Evolutionary conservation across 192 early-diverging fungal species (phyloP), one percentile per base, ranked within the genome.

Genomic region (Chytriomyces sp.): DNA sequence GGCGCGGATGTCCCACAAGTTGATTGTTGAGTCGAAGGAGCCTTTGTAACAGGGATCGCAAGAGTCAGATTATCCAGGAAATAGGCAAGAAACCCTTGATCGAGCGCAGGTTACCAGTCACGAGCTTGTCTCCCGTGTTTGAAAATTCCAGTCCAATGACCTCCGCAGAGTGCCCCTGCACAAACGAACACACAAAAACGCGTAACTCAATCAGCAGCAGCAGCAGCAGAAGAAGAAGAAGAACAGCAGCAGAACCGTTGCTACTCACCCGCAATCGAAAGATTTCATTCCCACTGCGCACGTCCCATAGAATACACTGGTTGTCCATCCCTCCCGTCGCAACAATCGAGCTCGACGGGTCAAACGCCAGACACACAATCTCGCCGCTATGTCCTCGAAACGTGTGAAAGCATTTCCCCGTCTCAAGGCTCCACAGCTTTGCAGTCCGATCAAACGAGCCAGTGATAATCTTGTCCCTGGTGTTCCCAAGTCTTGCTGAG

Each of bases 361-460:
- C 80, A 75, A 84, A 84, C 0, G 79, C 28, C 23, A 88, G 60
- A 50, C 81, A 81, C 16, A 86, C 76, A n/a, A 88, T 84, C 50
- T 84, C 83, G 5, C 69, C 83, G 4, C 46, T 82, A 72, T 88
- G 87, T 6, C 87, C 87, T 65, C 79, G 72, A 60, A 88, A 75
- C 7, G 84, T 87, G 50, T 86, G 80, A 44, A 67, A 62, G 70
- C 82, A 85, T 71, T 88, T 80, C 9, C 82, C 82, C 13, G 81
- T 82, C 63, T 84, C 79, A 23, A 82, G 50, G 61, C 63, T 62
- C 85, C 85, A 88, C 16, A 87, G 79, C 76, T 86, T 87, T 23
- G 80, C 80, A 45, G 85, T 88, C 67, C 78, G 80, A 67, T 88
- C 87, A 72, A 88, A 88, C 4, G 85, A 87, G 9, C 87, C 87